Evolutionary conservation across 2,329 filamentous ascomycete species (phyloP).

Genomic region (Leptographium wingfieldii): DNA sequence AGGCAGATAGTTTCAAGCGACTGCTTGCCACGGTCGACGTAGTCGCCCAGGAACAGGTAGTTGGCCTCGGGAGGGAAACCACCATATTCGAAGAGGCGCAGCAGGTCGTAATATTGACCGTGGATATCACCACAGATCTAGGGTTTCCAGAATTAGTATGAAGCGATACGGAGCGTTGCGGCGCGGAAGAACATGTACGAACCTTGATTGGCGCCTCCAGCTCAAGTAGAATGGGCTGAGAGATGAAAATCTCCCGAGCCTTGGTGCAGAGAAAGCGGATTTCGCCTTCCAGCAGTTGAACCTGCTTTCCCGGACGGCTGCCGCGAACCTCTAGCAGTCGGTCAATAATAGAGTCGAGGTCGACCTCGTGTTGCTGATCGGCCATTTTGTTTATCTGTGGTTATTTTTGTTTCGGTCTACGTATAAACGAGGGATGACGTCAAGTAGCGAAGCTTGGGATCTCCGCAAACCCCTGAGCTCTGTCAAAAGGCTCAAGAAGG

Average conservation of each 20-base stretch:
- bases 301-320: conserved; percentile 95
- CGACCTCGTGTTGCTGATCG: conserved; percentile 71
- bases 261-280: conserved; percentile 97
- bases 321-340: conserved; percentile 93
- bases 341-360: conserved; percentile 99
- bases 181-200: conserved; percentile 20
- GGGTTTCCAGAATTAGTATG: neutral
- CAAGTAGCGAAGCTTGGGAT: conserved; percentile 7
- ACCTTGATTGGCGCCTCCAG: conserved; percentile 99
- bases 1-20: conserved; percentile 97
- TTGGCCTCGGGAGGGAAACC: conserved; percentile 98
- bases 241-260: conserved; percentile 98
- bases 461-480: conserved; percentile 14
- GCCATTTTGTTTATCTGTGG: conserved; percentile 32
- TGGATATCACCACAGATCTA: conserved; percentile 99
- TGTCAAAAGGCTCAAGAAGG: conserved; percentile 8
- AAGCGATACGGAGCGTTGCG: neutral
- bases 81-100: conserved; percentile 95
- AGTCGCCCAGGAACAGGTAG: conserved; percentile 98
- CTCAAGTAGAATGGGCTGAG: conserved; percentile 93
- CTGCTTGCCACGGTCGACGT: conserved; percentile 98
- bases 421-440: conserved; percentile 2
- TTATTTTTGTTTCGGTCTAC: neutral
- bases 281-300: conserved; percentile 90
- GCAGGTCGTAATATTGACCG: conserved; percentile 95